Percentiles rank a stretch among this genome's conserved stretches.
These are phyloP conservation scores for Backusella westeae DNA, from an alignment of 192 early-diverging fungal genomes.

Conservation along the genomic window DNA sequence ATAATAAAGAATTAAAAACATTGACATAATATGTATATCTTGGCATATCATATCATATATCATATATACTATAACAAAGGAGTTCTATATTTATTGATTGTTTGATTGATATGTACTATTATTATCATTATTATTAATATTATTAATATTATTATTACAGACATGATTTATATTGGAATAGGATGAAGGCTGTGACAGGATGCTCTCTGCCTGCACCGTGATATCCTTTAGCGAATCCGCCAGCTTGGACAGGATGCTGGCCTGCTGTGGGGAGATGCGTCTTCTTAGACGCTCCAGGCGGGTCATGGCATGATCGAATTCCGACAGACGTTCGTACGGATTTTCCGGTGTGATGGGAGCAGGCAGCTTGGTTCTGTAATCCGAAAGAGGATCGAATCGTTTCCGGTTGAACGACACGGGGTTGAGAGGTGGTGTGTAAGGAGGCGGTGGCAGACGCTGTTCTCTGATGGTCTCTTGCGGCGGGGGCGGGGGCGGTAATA, in stretches of 20 bases:
- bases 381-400: conserved; percentile 19
- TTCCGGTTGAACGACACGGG: neutral
- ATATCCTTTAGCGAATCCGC: neutral
- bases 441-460: neutral
- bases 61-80: neutral
- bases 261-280: neutral
- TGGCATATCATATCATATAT: neutral
- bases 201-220: conserved; percentile 5
- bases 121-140: neutral
- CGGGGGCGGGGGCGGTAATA: neutral
- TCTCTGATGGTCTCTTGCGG: neutral
- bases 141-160: neutral
- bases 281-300: conserved; percentile 12
- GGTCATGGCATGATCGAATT: conserved; percentile 15
- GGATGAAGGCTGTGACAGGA: neutral
- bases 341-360: neutral
- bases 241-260: neutral
- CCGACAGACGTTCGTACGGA: neutral
- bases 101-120: neutral
- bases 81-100: neutral
- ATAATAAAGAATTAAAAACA: neutral
- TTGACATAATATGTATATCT: neutral
- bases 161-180: neutral
- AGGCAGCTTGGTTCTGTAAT: conserved; percentile 2
- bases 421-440: neutral